Evolutionary conservation across 495 filamentous ascomycete species (phyloP).

Genomic region (Aspergillus conjunctus): DNA sequence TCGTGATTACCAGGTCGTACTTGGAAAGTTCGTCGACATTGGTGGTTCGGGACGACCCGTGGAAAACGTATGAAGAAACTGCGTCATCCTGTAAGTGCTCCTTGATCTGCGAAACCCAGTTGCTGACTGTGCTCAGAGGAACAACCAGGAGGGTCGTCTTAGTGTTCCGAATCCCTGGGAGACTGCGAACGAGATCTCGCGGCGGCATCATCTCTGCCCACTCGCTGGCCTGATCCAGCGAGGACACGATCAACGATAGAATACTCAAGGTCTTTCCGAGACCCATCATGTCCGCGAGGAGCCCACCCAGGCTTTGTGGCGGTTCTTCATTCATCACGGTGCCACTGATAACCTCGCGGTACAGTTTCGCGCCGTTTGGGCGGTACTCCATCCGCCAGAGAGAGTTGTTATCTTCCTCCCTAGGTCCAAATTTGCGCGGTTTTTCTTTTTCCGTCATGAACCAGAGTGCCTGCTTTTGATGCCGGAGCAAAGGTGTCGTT

Average conservation of each 20-base stretch:
- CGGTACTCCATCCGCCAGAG: conserved; percentile 66
- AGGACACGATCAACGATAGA: conserved; percentile 69
- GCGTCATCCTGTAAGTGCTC: conserved; percentile 67
- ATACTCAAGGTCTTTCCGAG: conserved; percentile 93
- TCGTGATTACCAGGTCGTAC: conserved; percentile 86
- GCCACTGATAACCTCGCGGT: conserved; percentile 82
- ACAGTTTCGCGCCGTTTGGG: conserved; percentile 58
- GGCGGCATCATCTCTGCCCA: conserved; percentile 49
- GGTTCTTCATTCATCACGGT: conserved; percentile 64
- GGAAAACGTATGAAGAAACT: conserved; percentile 76
- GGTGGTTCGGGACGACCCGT: conserved; percentile 72
- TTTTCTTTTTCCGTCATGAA: conserved; percentile 87
- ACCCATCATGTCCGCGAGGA: conserved; percentile 98
- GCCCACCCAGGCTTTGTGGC: conserved; percentile 74
- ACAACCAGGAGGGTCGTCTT: conserved; percentile 86
- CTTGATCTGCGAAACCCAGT: conserved; percentile 90
- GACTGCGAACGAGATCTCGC: conserved; percentile 31
- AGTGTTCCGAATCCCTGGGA: conserved; percentile 63
- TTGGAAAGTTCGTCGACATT: conserved; percentile 66
- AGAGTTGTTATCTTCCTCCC: conserved; percentile 64
- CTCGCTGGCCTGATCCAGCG: conserved; percentile 56
- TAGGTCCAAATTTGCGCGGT: conserved; percentile 54
- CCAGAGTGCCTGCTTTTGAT: conserved; percentile 89
- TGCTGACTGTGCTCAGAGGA: conserved; percentile 84
- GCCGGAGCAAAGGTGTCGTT: conserved; percentile 71